Base-by-base conservation (phyloP, 192 early-diverging fungal species). In the Jimgerdemannia lactiflua region DNA sequence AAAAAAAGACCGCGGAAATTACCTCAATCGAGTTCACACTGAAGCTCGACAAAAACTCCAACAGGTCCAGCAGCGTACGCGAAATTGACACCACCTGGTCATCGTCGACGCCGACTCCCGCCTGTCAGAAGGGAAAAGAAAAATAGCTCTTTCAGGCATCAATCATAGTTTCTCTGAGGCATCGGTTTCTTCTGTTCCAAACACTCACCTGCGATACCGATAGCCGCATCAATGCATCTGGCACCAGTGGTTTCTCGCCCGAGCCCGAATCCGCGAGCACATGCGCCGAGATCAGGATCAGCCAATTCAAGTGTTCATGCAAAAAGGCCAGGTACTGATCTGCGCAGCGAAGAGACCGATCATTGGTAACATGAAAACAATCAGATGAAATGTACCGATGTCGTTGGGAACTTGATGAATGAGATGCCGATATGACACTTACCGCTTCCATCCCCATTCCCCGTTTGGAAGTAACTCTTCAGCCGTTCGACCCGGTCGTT, bases 271-370 rank as follows among this genome's bases (percentile, higher is more conserved):
- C 91, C 4, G 91, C 90, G 66, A 95, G 76, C 3, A 94, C 71
- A 75, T 89, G 89, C 18, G 86, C 92, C 41, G 84, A 71, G 40
- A 95, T 89, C 4, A 95, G 77, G 0, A 91, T 83, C 4, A 93
- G 71, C 94, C 94, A 95, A 82, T 95, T 91, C 20, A 92, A 41
- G 41, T 90, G 86, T 72, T 95, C 94, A 49, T 88, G 79, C 41
- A 93, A 67, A 42, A 78, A 78, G 29, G 71, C 70, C 29, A 79
- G 70, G 70, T 65, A 59, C 19, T 65, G 54, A 42, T 70, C 80
- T 64, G 76, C 43, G 41, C 64, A 10, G 14, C 14, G 49, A 59
- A 14, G 14, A 59, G 2, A 59, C 6, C 14, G 14, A 59, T 59
- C 14, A 59, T 59, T 6, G 49, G 4, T 59, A 59, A 59, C 49